phyloP scores from a whole-genome alignment of 2,329 filamentous ascomycete species.

The Bipolaris zeicola region DNA sequence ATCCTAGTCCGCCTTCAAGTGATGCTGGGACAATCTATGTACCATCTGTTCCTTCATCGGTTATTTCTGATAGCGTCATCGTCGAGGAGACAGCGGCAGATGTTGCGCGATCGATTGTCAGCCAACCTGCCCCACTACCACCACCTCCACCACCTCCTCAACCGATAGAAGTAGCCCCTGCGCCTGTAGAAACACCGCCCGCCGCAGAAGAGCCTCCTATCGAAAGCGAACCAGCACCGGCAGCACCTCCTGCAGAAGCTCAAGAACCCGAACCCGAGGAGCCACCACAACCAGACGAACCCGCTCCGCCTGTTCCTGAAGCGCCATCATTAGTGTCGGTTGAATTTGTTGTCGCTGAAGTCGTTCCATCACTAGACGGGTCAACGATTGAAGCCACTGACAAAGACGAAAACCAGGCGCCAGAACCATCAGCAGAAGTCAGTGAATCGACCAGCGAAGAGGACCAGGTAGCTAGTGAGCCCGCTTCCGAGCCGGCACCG shows the following conservation, averaged over 20 bases:
- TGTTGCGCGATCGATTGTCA: constrained; percentile 3
- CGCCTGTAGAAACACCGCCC: neutral
- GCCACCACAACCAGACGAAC: neutral
- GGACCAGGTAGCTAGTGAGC: neutral
- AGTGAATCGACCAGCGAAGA: neutral
- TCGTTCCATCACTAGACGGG: constrained; percentile 1
- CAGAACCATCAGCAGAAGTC: neutral
- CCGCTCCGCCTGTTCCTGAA: neutral
- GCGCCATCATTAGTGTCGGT: neutral
- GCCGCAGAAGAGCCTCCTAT: neutral
- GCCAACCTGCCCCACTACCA: constrained; percentile 2
- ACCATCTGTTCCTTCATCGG: constrained; percentile 12
- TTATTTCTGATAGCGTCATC: constrained; percentile 18
- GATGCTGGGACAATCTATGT: constrained; percentile 4
- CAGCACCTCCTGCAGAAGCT: constrained; percentile 3
- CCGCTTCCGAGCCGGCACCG: neutral
- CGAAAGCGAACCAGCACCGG: constrained; percentile 1
- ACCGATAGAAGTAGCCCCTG: constrained; percentile 7
- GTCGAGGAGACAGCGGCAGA: constrained; percentile 14
- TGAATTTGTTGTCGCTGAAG: constrained; percentile 1
- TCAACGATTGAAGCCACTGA: neutral
- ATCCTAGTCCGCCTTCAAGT: constrained; percentile 11
- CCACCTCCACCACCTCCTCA: constrained; percentile 7
- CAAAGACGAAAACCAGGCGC: neutral
- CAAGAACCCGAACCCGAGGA: constrained; percentile 1